Evolutionary conservation across 2,329 filamentous ascomycete species (phyloP).

Genomic region (Clarireedia paspali): DNA sequence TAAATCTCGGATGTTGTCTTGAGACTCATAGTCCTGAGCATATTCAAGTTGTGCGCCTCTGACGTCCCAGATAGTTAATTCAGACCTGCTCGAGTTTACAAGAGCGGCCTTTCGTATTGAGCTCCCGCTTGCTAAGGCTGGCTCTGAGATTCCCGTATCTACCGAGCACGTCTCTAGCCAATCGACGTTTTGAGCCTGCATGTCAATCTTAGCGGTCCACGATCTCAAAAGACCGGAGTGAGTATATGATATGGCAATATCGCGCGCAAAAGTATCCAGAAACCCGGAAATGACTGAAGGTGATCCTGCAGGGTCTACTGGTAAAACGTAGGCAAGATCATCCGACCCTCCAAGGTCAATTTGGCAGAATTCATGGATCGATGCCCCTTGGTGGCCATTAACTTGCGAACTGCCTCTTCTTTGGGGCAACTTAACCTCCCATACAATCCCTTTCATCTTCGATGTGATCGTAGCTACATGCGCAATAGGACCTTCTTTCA

Average conservation of each 20-base stretch:
- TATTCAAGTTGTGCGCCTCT: conserved; percentile 75
- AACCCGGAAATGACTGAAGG: conserved; percentile 65
- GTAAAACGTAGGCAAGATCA: conserved; percentile 61
- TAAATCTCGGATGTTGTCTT: conserved; percentile 74
- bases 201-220: conserved; percentile 73
- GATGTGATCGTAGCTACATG: conserved; percentile 81
- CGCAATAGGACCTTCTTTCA: conserved; percentile 42
- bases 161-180: conserved; percentile 79
- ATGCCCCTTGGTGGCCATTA: conserved; percentile 22
- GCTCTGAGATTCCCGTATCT: conserved; percentile 66
- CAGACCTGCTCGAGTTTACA: conserved; percentile 64
- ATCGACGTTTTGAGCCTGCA: conserved; percentile 52
- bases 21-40: conserved; percentile 62
- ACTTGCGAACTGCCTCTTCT: conserved; percentile 26
- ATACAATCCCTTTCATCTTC: conserved; percentile 70
- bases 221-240: conserved; percentile 67
- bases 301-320: conserved; percentile 80
- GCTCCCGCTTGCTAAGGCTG: conserved; percentile 75
- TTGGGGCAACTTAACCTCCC: conserved; percentile 62
- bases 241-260: conserved; percentile 81
- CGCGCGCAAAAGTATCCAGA: conserved; percentile 76
- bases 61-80: conserved; percentile 87
- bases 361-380: conserved; percentile 58
- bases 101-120: conserved; percentile 81
- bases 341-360: conserved; percentile 58